These are phyloP conservation scores for Gracilaria domingensis DNA, from an alignment of 23 red algal species.

Conservation along the genomic window DNA sequence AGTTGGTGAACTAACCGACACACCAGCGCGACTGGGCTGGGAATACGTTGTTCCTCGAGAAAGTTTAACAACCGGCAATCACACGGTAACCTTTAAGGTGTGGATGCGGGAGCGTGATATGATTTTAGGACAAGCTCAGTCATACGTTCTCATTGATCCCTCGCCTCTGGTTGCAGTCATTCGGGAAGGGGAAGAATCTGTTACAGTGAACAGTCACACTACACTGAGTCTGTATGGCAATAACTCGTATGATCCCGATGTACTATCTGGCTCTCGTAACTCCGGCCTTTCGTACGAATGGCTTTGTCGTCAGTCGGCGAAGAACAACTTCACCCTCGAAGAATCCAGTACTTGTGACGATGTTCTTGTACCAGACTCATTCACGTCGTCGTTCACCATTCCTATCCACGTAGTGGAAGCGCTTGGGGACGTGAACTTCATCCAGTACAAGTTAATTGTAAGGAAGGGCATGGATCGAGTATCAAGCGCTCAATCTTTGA, in stretches of 20 bases:
- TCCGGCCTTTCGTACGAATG: constrained; percentile 67
- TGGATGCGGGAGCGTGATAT: constrained; percentile 38
- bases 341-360: constrained; percentile 34
- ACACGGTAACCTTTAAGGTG: constrained; percentile 64
- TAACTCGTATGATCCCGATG: constrained; percentile 76
- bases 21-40: constrained; percentile 77
- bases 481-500: constrained; percentile 51
- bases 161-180: constrained; percentile 57
- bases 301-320: constrained; percentile 51
- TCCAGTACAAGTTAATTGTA: constrained; percentile 69
- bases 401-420: constrained; percentile 48
- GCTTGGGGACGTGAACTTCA: background rate
- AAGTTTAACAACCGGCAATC: constrained; percentile 44
- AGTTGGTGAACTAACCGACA: constrained; percentile 44
- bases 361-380: constrained; percentile 47
- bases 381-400: constrained; percentile 25
- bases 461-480: constrained; percentile 64
- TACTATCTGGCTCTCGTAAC: constrained; percentile 30
- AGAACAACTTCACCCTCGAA: constrained; percentile 42
- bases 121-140: constrained; percentile 59
- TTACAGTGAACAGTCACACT: constrained; percentile 57
- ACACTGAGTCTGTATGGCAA: constrained; percentile 55
- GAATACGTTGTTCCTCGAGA: constrained; percentile 73
- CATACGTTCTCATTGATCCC: constrained; percentile 56
- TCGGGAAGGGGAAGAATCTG: constrained; percentile 60